phyloP scores from a whole-genome alignment of 2,329 filamentous ascomycete species.

The Bipolaris cookei region DNA sequence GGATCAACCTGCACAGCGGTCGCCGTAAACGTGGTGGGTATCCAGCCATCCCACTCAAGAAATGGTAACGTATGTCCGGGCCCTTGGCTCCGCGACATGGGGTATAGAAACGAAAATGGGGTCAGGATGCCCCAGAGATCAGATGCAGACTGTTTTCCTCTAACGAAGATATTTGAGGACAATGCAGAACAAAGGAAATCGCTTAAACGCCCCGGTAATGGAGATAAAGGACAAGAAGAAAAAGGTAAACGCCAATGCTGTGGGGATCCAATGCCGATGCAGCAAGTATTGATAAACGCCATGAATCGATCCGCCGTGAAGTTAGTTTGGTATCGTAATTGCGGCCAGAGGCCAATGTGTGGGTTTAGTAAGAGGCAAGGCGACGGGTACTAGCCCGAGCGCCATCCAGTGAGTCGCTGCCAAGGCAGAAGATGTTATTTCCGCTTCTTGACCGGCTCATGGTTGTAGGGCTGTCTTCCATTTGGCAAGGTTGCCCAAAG shows the following conservation, averaged over 20 bases:
- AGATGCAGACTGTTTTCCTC: constrained; percentile 29
- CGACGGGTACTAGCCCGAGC: constrained; percentile 46
- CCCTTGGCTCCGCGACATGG: constrained; percentile 27
- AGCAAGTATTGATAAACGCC: constrained; percentile 48
- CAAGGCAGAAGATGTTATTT: constrained; percentile 39
- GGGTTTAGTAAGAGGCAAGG: constrained; percentile 48
- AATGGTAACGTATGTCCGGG: constrained; percentile 33
- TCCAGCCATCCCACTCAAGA: constrained; percentile 37
- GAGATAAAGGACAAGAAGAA: constrained; percentile 14
- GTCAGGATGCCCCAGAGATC: constrained; percentile 28
- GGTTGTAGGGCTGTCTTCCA: constrained; percentile 68
- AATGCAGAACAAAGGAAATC: constrained; percentile 42
- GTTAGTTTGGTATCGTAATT: constrained; percentile 40
- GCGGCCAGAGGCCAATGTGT: constrained; percentile 33
- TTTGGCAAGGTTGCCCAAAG: constrained; percentile 76
- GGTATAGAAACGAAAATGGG: constrained; percentile 44
- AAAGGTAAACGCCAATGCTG: constrained; percentile 44
- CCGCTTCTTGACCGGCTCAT: constrained; percentile 43
- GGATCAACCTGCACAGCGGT: constrained; percentile 34
- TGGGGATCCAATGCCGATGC: constrained; percentile 40
- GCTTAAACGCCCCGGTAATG: constrained; percentile 46
- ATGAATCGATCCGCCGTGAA: constrained; percentile 45
- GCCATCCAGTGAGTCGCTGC: constrained; percentile 39
- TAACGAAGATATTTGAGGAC: constrained; percentile 30
- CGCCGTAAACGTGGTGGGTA: constrained; percentile 35